These are phyloP conservation scores for Dictyophora rubrovolvata DNA, from an alignment of 768 basidiomycete genomes.

Conservation along the genomic window DNA sequence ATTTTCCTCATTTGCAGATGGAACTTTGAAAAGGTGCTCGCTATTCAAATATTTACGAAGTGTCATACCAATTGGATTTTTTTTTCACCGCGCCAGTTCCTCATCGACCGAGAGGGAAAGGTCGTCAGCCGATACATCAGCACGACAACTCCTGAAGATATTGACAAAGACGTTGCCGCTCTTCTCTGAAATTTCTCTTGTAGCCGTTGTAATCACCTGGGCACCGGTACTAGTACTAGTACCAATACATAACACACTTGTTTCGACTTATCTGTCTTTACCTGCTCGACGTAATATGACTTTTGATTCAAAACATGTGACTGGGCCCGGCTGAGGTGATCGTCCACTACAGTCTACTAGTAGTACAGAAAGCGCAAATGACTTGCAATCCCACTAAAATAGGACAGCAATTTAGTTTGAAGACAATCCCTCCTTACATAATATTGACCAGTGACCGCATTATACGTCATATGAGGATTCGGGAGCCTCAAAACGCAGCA, in stretches of 20 bases:
- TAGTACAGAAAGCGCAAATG: too few relatives aligned
- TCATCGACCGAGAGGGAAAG: conserved; percentile 67
- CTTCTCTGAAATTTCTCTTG: not conserved
- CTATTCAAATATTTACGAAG: not conserved
- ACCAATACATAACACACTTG: not conserved
- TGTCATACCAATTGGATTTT: not conserved
- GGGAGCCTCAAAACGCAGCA: too few relatives aligned
- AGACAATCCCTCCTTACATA: not conserved
- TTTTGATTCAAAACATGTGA: too few relatives aligned
- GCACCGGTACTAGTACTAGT: not conserved
- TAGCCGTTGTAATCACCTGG: not conserved
- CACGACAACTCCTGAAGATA: conserved; percentile 46
- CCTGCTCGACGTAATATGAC: too few relatives aligned
- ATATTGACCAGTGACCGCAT: not conserved
- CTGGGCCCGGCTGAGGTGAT: too few relatives aligned
- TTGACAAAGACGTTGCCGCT: conserved; percentile 3
- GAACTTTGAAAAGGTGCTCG: conserved; percentile 71
- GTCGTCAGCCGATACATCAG: conserved; percentile 71
- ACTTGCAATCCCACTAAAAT: too few relatives aligned
- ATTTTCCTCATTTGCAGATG: conserved; percentile 34
- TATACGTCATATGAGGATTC: not conserved
- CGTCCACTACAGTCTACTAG: too few relatives aligned
- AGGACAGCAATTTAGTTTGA: not conserved
- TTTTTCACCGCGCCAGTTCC: conserved; percentile 35
- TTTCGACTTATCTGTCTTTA: not conserved